These are phyloP conservation scores for Candida koratica DNA, from an alignment of 805 yeast species.

Conservation along the genomic window DNA sequence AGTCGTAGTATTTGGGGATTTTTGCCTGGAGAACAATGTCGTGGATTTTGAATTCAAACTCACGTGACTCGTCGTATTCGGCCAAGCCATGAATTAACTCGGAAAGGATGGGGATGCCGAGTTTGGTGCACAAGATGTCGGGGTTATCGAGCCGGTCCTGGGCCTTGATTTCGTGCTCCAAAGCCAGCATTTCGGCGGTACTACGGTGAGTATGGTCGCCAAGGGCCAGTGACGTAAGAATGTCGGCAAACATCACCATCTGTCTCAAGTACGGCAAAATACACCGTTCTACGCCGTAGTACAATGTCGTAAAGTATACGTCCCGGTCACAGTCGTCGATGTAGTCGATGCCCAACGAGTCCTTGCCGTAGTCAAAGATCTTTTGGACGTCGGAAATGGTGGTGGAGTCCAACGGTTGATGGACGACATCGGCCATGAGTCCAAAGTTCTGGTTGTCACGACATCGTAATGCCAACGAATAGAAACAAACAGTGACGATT, in stretches of 20 bases:
- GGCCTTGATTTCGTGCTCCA: slow-evolving; percentile 16
- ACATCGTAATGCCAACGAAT: slow-evolving; percentile 18
- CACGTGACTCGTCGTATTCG: not conserved
- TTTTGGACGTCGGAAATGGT: slow-evolving; percentile 5
- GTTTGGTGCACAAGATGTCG: slow-evolving; percentile 22
- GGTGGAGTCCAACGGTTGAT: slow-evolving; percentile 1
- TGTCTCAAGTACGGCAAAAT: slow-evolving; percentile 35
- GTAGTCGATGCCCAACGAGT: slow-evolving; percentile 6
- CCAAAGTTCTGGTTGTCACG: not conserved
- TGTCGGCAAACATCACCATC: slow-evolving; percentile 28
- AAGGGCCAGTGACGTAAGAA: slow-evolving; percentile 25
- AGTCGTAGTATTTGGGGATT: slow-evolving; percentile 22
- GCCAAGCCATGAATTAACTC: slow-evolving; percentile 13
- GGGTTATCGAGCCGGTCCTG: slow-evolving; percentile 19
- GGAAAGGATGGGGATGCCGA: slow-evolving; percentile 24
- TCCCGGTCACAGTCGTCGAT: slow-evolving; percentile 3
- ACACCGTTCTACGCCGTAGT: slow-evolving; percentile 20
- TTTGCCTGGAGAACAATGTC: slow-evolving; percentile 23
- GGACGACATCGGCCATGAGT: not conserved
- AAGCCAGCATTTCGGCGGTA: slow-evolving; percentile 14
- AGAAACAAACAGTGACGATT: slow-evolving; percentile 21
- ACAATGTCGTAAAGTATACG: slow-evolving; percentile 13
- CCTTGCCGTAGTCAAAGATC: slow-evolving; percentile 10
- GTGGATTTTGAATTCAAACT: slow-evolving; percentile 21
- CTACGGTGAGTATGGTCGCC: slow-evolving; percentile 26